Percentiles rank a stretch among this genome's conserved stretches.
phyloP scores from a whole-genome alignment of 345 rosid species.

The Salix caprea region DNA sequence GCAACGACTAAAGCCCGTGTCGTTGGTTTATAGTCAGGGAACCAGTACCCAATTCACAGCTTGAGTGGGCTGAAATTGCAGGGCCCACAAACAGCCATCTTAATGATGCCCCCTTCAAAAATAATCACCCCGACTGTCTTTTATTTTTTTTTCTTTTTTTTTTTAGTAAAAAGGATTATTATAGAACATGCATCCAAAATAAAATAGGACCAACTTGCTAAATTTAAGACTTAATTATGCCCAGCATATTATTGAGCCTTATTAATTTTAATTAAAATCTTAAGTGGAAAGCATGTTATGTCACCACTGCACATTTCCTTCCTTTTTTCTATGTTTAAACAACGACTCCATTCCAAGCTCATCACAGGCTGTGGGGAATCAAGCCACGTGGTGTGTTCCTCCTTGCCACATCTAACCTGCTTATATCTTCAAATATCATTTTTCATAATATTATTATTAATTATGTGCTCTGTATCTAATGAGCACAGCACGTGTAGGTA shows the following conservation, averaged over 20 bases:
- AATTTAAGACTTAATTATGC: no score
- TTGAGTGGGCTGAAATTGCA: not conserved
- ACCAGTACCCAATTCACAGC: not conserved
- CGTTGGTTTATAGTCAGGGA: not conserved
- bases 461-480: no score
- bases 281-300: constrained; percentile 26
- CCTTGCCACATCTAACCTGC: not conserved
- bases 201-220: not conserved
- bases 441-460: no score
- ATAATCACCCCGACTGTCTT: no score
- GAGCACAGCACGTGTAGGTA: no score
- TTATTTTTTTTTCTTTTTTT: no score
- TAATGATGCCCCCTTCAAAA: no score
- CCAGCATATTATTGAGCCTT: no score
- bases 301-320: constrained; percentile 14
- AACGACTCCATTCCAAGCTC: constrained; percentile 26
- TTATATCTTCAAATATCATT: not conserved
- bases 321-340: not conserved
- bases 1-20: not conserved
- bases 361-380: constrained; percentile 45
- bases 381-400: constrained; percentile 39
- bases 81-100: not conserved
- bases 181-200: not conserved
- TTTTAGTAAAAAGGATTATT: no score
- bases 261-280: not conserved